Evolutionary conservation across 2,329 filamentous ascomycete genomes (phyloP).

Genomic region (Incumbomyces lentus): DNA sequence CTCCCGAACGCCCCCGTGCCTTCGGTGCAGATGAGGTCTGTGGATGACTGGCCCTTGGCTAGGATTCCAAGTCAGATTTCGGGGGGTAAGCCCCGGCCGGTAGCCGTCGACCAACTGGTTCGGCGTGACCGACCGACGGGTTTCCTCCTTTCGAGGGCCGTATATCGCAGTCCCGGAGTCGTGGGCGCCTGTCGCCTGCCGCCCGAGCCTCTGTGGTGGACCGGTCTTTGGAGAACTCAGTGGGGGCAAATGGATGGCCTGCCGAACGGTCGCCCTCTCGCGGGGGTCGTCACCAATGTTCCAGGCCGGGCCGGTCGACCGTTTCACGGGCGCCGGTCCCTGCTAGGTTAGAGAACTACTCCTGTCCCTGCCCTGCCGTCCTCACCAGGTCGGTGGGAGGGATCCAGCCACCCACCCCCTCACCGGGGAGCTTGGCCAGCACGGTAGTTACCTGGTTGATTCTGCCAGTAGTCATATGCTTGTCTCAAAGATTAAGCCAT

Average conservation of each 20-base stretch:
- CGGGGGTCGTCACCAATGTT: too few relatives aligned
- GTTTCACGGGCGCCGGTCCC: too few relatives aligned
- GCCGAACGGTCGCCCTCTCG: too few relatives aligned
- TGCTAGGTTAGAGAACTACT: too few relatives aligned
- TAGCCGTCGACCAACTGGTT: slow-evolving; percentile 12
- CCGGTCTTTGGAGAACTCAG: slow-evolving; percentile 16
- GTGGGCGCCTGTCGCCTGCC: slow-evolving; percentile 3
- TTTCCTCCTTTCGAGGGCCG: slow-evolving; percentile 18
- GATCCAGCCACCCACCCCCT: too few relatives aligned
- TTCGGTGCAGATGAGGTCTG: slow-evolving; percentile 17
- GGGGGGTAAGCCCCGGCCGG: slow-evolving; percentile 14
- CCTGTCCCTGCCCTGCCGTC: too few relatives aligned
- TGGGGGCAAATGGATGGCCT: slow-evolving; percentile 19
- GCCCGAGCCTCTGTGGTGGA: slow-evolving; percentile 13
- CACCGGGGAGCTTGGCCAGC: too few relatives aligned
- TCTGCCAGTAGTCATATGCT: slow-evolving; percentile 38
- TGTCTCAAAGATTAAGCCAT: slow-evolving; percentile 39
- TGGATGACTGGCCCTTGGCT: slow-evolving; percentile 21
- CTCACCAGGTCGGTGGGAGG: too few relatives aligned
- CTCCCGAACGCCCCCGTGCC: slow-evolving; percentile 3
- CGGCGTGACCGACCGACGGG: slow-evolving; percentile 14
- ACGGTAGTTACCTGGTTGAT: slow-evolving; percentile 31
- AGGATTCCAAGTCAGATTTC: slow-evolving; percentile 16
- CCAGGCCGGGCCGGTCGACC: too few relatives aligned
- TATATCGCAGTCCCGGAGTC: slow-evolving; percentile 12